Conservation (phyloP, 176 grass and related monocot species). For the Rhynchospora pubera region DNA sequence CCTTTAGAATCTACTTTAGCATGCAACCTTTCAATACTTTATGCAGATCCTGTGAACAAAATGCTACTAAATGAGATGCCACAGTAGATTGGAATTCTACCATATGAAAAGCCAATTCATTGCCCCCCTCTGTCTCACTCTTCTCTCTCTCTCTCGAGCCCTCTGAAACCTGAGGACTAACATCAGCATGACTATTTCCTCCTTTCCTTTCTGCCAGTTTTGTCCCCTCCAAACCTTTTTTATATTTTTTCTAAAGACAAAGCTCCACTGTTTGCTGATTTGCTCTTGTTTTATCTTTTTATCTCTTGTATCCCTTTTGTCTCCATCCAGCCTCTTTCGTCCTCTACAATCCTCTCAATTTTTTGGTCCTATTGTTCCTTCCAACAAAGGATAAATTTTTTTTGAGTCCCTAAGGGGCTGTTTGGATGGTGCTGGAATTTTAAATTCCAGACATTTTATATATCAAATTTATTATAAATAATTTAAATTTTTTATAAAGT, state of each 20-base stretch:
- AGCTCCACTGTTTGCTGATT: slow-evolving; percentile 18
- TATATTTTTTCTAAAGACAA: neutral
- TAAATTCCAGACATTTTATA: too few relatives aligned
- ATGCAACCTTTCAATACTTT: neutral
- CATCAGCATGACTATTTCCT: slow-evolving; percentile 17
- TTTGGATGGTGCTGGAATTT: too few relatives aligned
- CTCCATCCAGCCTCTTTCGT: neutral
- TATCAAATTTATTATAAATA: too few relatives aligned
- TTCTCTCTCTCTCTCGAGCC: neutral
- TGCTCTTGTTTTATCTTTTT: slow-evolving; percentile 21
- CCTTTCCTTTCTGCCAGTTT: slow-evolving; percentile 15
- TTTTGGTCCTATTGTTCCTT: neutral
- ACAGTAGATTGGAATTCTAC: slow-evolving; percentile 24
- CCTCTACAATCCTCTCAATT: slow-evolving; percentile 1
- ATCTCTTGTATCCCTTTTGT: slow-evolving; percentile 26
- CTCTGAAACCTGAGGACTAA: neutral
- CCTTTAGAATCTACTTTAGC: neutral
- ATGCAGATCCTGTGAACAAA: neutral
- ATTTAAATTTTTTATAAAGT: too few relatives aligned
- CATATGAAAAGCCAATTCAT: slow-evolving; percentile 15
- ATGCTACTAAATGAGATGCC: slow-evolving; percentile 2
- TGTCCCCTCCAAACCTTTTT: neutral
- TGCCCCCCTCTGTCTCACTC: neutral
- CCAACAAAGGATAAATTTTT: too few relatives aligned
- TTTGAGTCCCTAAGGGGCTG: too few relatives aligned